Evolutionary conservation across 306 rosid genomes (phyloP).

Genomic region (Vicia faba): DNA sequence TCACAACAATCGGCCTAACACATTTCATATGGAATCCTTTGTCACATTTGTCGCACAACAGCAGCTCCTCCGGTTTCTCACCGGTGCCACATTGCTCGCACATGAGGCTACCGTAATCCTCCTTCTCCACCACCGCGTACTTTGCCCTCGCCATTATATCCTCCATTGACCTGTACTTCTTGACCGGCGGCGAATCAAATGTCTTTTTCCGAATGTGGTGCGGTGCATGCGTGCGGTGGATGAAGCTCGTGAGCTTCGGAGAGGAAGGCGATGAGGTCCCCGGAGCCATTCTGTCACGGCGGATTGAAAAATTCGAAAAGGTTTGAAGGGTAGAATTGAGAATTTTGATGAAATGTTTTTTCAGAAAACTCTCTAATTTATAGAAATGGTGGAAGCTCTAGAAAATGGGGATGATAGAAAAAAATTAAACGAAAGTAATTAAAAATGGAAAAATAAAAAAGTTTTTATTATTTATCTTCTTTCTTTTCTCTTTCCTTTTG

Average conservation of each 20-base stretch:
- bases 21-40: conserved; percentile 87
- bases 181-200: conserved; percentile 35
- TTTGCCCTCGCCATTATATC: conserved; percentile 62
- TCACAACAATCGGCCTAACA: conserved; percentile 69
- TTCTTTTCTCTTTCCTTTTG: neutral
- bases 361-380: neutral
- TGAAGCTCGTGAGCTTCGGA: conserved; percentile 51
- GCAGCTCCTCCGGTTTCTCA: conserved; percentile 66
- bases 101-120: conserved; percentile 47
- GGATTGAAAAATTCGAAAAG: conserved; percentile 16
- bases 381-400: conserved; percentile 42
- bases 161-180: conserved; percentile 51
- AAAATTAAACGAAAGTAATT: neutral
- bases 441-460: neutral
- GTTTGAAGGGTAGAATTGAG: conserved; percentile 41
- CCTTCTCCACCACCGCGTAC: conserved; percentile 49
- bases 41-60: conserved; percentile 81
- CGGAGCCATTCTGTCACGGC: conserved; percentile 56
- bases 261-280: conserved; percentile 49
- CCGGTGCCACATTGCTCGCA: conserved; percentile 79
- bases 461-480: neutral
- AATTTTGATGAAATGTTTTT: conserved; percentile 18
- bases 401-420: neutral
- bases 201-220: conserved; percentile 22
- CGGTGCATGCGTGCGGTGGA: conserved; percentile 57